Evolutionary conservation across 257 asterid species (phyloP), one percentile per base, ranked within the genome.

Genomic region (Gentiana dahurica): DNA sequence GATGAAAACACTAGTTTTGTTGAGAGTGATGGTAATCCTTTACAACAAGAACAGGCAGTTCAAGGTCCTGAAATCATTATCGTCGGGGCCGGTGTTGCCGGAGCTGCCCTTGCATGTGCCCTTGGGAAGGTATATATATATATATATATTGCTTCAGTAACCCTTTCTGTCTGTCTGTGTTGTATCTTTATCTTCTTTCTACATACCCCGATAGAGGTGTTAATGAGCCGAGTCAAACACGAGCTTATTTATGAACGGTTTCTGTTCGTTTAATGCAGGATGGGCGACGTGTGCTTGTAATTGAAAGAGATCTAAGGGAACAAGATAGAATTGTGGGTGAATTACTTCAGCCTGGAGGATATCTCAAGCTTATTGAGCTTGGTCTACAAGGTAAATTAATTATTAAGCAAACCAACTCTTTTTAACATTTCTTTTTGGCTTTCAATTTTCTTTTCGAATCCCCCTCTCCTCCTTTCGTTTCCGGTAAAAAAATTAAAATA

Each of bases 271-370:
- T 24, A 3, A n/a, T 54, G 15, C 62, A 71, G 76, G 76, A 71
- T 53, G 76, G 76, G 5, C 66, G 72, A 10, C 68, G 56, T 15
- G 74, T 65, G 43, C 63, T 53, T 12, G 49, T 56, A 5, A 49
- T 69, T 34, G 75, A 62, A 62, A 69, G 75, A 54, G 71, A 73
- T 61, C 61, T 71, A 35, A 52, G 68, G 4, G 76, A 71, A 62
- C 76, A 68, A 0, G 72, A 71, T 62, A 68, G 76, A 60, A 66
- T 71, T 57, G 76, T 71, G 0, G 76, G 76, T 36, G 76, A 71
- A 59, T 41, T 71, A 53, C 72, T 71, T 32, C 76, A 71, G 63
- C 76, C 76, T 1, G 76, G 76, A n/a, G 76, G 76, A 39, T 71
- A 71, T 49, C 72, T 71, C 6, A 71, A 71, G 51, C 64, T 71